These are phyloP conservation scores for Candida sakaeoensis DNA, from an alignment of 805 yeast species.

Conservation along the genomic window DNA sequence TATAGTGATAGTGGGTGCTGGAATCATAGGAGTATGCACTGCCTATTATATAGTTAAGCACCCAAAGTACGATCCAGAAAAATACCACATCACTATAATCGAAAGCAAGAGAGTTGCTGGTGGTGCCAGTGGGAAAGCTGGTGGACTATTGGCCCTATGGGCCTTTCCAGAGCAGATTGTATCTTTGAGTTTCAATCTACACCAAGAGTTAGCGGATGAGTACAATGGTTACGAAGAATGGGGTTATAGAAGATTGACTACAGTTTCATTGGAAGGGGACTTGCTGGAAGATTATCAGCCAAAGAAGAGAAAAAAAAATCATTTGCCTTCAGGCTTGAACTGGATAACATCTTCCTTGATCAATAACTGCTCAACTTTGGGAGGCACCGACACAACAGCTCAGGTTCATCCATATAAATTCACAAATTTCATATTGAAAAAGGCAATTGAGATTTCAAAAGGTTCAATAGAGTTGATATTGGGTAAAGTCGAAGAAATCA, in stretches of 20 bases:
- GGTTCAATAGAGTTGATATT: conserved; percentile 81
- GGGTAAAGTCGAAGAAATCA: conserved; percentile 76
- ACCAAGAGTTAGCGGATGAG: conserved; percentile 73
- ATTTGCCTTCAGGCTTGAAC: conserved; percentile 59
- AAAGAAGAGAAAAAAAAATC: conserved; percentile 24
- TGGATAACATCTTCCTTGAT: conserved; percentile 73
- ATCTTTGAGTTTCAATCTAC: conserved; percentile 80
- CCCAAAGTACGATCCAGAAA: conserved; percentile 68
- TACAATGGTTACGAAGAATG: conserved; percentile 83
- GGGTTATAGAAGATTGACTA: conserved; percentile 89
- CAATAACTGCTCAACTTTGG: conserved; percentile 71
- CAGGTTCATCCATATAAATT: conserved; percentile 95
- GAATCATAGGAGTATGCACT: conserved; percentile 92
- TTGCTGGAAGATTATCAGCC: conserved; percentile 28
- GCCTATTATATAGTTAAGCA: conserved; percentile 86
- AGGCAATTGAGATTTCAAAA: conserved; percentile 62
- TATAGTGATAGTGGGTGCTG: conserved; percentile 87
- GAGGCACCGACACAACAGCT: conserved; percentile 85
- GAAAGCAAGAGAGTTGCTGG: conserved; percentile 94
- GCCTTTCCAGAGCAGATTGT: conserved; percentile 96
- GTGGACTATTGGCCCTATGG: conserved; percentile 92
- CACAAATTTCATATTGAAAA: conserved; percentile 75
- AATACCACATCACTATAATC: conserved; percentile 76
- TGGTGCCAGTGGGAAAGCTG: conserved; percentile 97
- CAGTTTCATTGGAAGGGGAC: conserved; percentile 85